Conservation (phyloP, 371 early-diverging fungal species). For the Funneliformis caledonium region DNA sequence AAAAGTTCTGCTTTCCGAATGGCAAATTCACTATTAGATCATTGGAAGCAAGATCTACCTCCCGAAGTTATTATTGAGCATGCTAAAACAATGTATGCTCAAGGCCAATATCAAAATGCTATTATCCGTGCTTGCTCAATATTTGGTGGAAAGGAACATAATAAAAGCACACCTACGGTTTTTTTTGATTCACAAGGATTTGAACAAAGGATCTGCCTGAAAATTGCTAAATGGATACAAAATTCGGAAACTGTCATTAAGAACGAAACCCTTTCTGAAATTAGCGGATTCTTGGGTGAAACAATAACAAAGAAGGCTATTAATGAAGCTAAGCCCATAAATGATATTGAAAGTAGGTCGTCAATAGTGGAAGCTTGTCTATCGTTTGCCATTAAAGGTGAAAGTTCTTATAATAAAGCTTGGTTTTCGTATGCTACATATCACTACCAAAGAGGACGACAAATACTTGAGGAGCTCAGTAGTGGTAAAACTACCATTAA, state of each 20-base stretch:
- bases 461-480: conserved; percentile 32
- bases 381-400: conserved; percentile 5
- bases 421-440: conserved; percentile 37
- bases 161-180: background rate
- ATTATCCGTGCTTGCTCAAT: conserved; percentile 12
- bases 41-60: conserved; percentile 13
- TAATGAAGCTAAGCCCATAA: background rate
- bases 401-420: conserved; percentile 9
- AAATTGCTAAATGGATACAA: conserved; percentile 36
- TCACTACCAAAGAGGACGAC: conserved; percentile 24
- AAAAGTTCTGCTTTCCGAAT: conserved; percentile 21
- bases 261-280: background rate
- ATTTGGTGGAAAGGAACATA: background rate
- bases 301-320: background rate
- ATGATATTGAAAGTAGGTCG: background rate
- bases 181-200: background rate
- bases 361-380: conserved; percentile 14
- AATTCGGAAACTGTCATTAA: background rate
- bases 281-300: background rate
- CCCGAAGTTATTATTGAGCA: conserved; percentile 27
- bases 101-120: conserved; percentile 27
- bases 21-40: conserved; percentile 3
- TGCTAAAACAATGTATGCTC: conserved; percentile 28
- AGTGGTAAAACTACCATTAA: conserved; percentile 8
- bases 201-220: conserved; percentile 15